phyloP scores from a whole-genome alignment of 148 eudicot genomes.

The Heliamphora exappendiculata region DNA sequence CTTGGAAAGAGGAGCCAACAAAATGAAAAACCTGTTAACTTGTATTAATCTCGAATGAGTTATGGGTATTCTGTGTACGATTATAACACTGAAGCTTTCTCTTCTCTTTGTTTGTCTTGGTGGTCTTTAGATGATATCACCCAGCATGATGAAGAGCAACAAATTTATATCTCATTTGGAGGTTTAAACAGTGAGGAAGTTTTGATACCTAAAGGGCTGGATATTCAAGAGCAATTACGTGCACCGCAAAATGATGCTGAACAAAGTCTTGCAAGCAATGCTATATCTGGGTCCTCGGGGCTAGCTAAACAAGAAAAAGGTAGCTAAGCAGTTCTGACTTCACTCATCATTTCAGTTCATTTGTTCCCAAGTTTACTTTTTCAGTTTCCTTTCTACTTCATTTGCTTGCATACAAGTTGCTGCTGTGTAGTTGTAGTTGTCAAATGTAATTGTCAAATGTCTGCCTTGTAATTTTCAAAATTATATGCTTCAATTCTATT shows the following conservation, averaged over 20 bases:
- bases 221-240: slow-evolving; percentile 24
- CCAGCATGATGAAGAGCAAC: slow-evolving; percentile 39
- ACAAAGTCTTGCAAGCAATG: slow-evolving; percentile 11
- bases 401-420: too few species aligned
- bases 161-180: slow-evolving; percentile 15
- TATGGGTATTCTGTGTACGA: neutral
- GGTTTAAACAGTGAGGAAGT: slow-evolving; percentile 17
- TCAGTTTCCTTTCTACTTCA: too few species aligned
- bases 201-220: slow-evolving; percentile 27
- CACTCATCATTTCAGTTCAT: too few species aligned
- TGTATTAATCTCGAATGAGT: neutral
- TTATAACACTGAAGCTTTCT: slow-evolving; percentile 7
- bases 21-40: neutral
- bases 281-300: slow-evolving; percentile 8
- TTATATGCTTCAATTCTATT: neutral
- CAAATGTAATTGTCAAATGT: neutral
- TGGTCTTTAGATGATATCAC: slow-evolving; percentile 65
- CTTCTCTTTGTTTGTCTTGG: slow-evolving; percentile 18
- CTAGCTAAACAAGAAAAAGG: slow-evolving; percentile 23
- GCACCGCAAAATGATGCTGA: slow-evolving; percentile 18
- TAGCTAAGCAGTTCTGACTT: slow-evolving; percentile 1
- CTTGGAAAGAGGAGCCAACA: neutral
- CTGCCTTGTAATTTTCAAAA: neutral
- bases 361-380: too few species aligned
- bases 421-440: too few species aligned